Evolutionary conservation across 176 grass and related monocot species (phyloP).

Genomic region (Oryza australiensis): DNA sequence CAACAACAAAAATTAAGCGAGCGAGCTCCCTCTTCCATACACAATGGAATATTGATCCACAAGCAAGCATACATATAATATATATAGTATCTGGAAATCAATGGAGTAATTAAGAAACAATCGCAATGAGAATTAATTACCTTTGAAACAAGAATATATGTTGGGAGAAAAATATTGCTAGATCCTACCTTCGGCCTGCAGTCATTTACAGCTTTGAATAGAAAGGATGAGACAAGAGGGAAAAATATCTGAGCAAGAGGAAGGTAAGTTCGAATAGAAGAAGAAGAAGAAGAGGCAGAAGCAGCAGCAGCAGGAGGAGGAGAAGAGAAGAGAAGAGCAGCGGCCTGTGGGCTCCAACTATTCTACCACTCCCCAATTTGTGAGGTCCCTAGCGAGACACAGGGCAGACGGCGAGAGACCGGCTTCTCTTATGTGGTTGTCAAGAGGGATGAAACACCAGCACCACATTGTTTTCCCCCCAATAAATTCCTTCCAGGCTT

Average conservation of each 20-base stretch:
- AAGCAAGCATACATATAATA: too few species aligned
- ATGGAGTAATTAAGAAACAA: too few species aligned
- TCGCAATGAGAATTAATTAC: background rate
- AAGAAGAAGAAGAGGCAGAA: background rate
- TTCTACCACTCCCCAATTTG: background rate
- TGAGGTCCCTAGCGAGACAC: background rate
- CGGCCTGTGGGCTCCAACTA: background rate
- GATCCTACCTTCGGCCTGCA: too few species aligned
- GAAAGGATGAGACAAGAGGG: too few species aligned
- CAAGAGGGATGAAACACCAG: background rate
- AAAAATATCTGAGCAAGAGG: background rate
- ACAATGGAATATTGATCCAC: background rate
- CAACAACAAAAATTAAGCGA: background rate
- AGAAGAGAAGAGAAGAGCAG: too few species aligned
- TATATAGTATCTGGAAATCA: too few species aligned
- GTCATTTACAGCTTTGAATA: background rate
- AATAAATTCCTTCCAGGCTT: background rate
- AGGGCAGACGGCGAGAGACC: background rate
- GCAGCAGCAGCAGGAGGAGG: background rate
- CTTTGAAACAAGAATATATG: too few species aligned
- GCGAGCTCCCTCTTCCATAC: background rate
- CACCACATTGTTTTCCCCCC: background rate
- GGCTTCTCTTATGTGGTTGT: background rate
- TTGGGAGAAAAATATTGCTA: too few species aligned
- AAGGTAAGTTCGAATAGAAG: background rate